Evolutionary conservation across 768 basidiomycete species (phyloP).

Genomic region (Paxillus involutus): DNA sequence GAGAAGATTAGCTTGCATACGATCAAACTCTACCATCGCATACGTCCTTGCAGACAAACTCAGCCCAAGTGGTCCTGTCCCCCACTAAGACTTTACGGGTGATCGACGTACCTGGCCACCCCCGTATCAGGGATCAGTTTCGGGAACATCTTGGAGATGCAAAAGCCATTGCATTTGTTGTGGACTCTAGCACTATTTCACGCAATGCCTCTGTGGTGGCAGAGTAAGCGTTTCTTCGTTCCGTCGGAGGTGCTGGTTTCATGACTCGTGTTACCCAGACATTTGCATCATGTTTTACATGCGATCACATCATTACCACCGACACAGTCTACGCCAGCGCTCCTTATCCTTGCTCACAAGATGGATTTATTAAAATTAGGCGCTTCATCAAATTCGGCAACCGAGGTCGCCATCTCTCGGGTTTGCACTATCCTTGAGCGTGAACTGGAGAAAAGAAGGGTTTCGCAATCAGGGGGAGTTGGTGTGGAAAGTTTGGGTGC

Average conservation of each 20-base stretch:
- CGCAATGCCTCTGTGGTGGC: constrained; percentile 74
- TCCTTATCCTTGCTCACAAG: constrained; percentile 78
- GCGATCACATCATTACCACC: constrained; percentile 72
- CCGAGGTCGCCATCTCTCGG: constrained; percentile 62
- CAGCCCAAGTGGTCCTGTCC: constrained; percentile 44
- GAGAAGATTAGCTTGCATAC: constrained; percentile 56
- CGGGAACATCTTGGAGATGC: constrained; percentile 61
- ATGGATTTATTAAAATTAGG: constrained; percentile 61
- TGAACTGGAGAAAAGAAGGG: constrained; percentile 77
- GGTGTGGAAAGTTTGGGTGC: constrained; percentile 73
- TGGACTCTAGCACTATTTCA: constrained; percentile 77
- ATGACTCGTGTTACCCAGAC: constrained; percentile 40
- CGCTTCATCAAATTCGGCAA: constrained; percentile 31
- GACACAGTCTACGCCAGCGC: constrained; percentile 56
- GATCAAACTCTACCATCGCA: constrained; percentile 65
- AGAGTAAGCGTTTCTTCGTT: constrained; percentile 55
- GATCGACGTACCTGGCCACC: constrained; percentile 84
- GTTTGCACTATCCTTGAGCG: constrained; percentile 80
- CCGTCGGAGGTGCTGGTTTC: not conserved
- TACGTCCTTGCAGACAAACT: constrained; percentile 76
- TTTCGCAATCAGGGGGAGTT: constrained; percentile 62
- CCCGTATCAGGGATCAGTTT: constrained; percentile 75
- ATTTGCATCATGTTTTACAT: constrained; percentile 72
- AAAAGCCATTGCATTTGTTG: constrained; percentile 72
- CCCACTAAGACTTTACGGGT: constrained; percentile 48